phyloP scores from a whole-genome alignment of 352 stramenopile genomes.

The Thalassiosira ordinaria region DNA sequence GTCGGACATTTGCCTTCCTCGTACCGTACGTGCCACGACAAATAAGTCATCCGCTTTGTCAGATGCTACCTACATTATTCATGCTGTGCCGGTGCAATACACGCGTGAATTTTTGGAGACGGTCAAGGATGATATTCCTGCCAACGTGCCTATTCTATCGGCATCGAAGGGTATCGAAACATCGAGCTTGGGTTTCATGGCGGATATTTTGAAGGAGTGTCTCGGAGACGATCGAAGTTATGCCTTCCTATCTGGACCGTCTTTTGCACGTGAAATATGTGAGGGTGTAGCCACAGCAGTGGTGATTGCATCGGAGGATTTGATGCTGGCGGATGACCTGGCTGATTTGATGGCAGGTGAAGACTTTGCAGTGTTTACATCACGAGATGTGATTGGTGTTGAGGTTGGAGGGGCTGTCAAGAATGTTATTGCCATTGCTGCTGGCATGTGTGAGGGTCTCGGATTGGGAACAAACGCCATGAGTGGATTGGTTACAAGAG shows the following conservation, averaged over 20 bases:
- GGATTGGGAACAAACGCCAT: slow-evolving; percentile 96
- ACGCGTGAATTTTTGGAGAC: slow-evolving; percentile 90
- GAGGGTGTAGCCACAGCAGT: slow-evolving; percentile 91
- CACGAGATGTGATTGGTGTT: slow-evolving; percentile 93
- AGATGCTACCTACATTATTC: slow-evolving; percentile 92
- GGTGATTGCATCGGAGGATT: slow-evolving; percentile 93
- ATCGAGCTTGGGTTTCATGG: slow-evolving; percentile 94
- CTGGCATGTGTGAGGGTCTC: slow-evolving; percentile 96
- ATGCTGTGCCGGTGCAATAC: slow-evolving; percentile 96
- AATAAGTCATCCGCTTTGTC: slow-evolving; percentile 88
- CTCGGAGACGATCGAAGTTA: slow-evolving; percentile 92
- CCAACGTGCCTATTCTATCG: slow-evolving; percentile 91
- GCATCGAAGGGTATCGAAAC: slow-evolving; percentile 97
- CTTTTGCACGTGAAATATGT: slow-evolving; percentile 95
- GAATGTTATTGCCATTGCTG: slow-evolving; percentile 96
- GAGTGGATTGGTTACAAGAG: slow-evolving; percentile 94
- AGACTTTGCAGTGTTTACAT: slow-evolving; percentile 93
- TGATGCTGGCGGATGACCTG: slow-evolving; percentile 81
- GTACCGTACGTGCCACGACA: slow-evolving; percentile 89
- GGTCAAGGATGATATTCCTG: slow-evolving; percentile 90
- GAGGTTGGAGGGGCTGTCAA: slow-evolving; percentile 97
- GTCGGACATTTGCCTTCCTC: slow-evolving; percentile 88
- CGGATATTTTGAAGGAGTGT: slow-evolving; percentile 91
- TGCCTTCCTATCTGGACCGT: slow-evolving; percentile 94
- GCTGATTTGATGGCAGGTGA: slow-evolving; percentile 84